Conservation (phyloP, 805 yeast genomes). For the Candida ovalis region DNA sequence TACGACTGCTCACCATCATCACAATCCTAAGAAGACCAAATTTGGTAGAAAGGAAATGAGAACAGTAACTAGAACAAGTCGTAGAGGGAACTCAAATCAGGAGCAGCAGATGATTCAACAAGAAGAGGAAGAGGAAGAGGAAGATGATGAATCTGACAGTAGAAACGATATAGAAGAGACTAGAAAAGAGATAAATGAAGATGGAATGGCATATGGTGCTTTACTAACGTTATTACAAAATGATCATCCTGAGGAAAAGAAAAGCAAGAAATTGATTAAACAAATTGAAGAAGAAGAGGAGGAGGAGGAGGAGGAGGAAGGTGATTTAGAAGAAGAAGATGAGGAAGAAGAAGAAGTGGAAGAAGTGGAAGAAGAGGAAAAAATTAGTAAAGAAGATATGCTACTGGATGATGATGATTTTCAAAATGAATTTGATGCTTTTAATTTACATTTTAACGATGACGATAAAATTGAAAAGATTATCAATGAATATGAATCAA, state of each 20-base stretch:
- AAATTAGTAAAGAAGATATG: slow-evolving; percentile 35
- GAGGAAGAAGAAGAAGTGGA: slow-evolving; percentile 1
- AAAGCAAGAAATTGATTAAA: slow-evolving; percentile 9
- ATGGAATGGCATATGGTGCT: slow-evolving; percentile 27
- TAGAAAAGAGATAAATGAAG: slow-evolving; percentile 8
- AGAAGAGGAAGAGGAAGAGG: slow-evolving; percentile 21
- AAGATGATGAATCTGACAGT: background rate
- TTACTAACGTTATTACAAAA: slow-evolving; percentile 24
- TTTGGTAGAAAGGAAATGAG: slow-evolving; percentile 63
- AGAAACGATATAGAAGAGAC: slow-evolving; percentile 7
- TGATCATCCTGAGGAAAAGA: slow-evolving; percentile 16
- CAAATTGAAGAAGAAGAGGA: slow-evolving; percentile 16
- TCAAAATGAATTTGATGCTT: slow-evolving; percentile 52
- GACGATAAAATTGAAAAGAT: slow-evolving; percentile 36
- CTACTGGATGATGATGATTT: slow-evolving; percentile 33
- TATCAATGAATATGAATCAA: slow-evolving; percentile 20
- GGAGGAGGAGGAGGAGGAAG: slow-evolving; percentile 6
- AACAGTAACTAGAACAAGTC: slow-evolving; percentile 52
- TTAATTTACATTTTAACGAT: slow-evolving; percentile 68
- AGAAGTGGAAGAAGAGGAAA: slow-evolving; percentile 17
- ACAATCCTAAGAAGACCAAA: slow-evolving; percentile 24
- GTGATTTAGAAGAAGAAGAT: slow-evolving; percentile 13
- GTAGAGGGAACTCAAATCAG: slow-evolving; percentile 30
- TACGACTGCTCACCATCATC: too few species aligned
- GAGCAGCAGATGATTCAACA: slow-evolving; percentile 12